phyloP scores from a whole-genome alignment of 176 grass and related monocot genomes.

The Avena sativa region DNA sequence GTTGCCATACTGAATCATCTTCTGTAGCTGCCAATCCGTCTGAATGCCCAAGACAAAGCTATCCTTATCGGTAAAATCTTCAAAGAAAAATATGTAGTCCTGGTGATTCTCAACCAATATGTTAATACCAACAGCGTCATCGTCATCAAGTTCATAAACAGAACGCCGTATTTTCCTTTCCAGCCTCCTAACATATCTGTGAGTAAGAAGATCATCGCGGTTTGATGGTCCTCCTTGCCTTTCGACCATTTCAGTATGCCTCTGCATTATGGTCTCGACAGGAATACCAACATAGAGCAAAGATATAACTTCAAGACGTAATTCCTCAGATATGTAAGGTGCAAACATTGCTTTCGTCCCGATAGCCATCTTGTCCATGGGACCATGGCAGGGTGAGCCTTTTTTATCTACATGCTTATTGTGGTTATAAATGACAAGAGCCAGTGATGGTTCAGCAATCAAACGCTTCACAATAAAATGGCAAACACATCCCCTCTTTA shows the following conservation, averaged over 20 bases:
- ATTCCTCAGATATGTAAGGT: slow-evolving; percentile 87
- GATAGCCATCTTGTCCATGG: slow-evolving; percentile 83
- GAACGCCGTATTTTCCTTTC: slow-evolving; percentile 94
- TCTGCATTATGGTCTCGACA: slow-evolving; percentile 97
- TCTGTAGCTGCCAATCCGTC: slow-evolving; percentile 96
- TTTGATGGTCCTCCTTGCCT: slow-evolving; percentile 90
- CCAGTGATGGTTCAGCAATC: slow-evolving; percentile 88
- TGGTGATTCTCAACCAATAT: slow-evolving; percentile 84
- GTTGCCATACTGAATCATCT: slow-evolving; percentile 92
- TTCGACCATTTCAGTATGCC: slow-evolving; percentile 78
- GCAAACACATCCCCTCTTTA: slow-evolving; percentile 95
- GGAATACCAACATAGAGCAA: slow-evolving; percentile 91
- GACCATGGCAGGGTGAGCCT: slow-evolving; percentile 87
- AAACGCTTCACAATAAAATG: slow-evolving; percentile 99
- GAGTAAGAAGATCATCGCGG: slow-evolving; percentile 96
- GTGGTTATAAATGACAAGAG: slow-evolving; percentile 97
- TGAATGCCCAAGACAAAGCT: slow-evolving; percentile 89
- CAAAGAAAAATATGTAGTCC: slow-evolving; percentile 82
- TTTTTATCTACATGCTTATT: slow-evolving; percentile 97
- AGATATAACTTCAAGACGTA: slow-evolving; percentile 87
- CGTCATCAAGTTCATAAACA: slow-evolving; percentile 72
- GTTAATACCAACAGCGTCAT: slow-evolving; percentile 74
- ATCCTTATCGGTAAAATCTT: slow-evolving; percentile 80
- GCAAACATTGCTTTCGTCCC: slow-evolving; percentile 94
- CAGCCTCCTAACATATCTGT: slow-evolving; percentile 92